A percentile compares a stretch with the other conserved stretches of the same genome.
phyloP scores from a whole-genome alignment of 345 rosid genomes.

The Dipteronia sinensis region DNA sequence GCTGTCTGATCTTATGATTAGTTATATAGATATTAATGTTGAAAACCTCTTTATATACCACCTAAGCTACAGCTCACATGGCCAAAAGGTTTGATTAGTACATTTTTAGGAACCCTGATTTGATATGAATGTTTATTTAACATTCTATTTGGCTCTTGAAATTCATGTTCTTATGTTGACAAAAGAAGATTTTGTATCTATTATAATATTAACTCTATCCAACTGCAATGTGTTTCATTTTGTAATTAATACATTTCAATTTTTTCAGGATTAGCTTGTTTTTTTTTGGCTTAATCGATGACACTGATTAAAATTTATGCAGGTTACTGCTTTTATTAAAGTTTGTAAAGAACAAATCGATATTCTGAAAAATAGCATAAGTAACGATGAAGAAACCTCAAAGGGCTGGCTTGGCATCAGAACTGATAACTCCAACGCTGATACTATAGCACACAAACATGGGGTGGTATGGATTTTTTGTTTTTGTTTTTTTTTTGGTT shows the following conservation, averaged over 20 bases:
- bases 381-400: constrained; percentile 64
- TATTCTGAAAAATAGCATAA: constrained; percentile 69
- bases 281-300: background rate
- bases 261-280: background rate
- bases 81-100: background rate
- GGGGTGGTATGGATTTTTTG: constrained; percentile 77
- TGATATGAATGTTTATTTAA: background rate
- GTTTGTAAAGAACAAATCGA: constrained; percentile 89
- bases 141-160: background rate
- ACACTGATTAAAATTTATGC: constrained; percentile 17
- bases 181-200: background rate
- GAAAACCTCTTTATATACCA: background rate
- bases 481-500: background rate
- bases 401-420: constrained; percentile 81
- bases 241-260: background rate
- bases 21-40: background rate
- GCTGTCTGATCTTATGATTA: background rate
- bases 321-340: constrained; percentile 83
- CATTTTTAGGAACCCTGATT: background rate
- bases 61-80: background rate
- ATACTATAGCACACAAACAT: constrained; percentile 87
- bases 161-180: constrained; percentile 1
- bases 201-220: background rate
- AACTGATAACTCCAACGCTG: constrained; percentile 61
- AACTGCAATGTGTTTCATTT: background rate